Evolutionary conservation across 2,329 filamentous ascomycete species (phyloP).

Genomic region (Microcyclosporella mali): DNA sequence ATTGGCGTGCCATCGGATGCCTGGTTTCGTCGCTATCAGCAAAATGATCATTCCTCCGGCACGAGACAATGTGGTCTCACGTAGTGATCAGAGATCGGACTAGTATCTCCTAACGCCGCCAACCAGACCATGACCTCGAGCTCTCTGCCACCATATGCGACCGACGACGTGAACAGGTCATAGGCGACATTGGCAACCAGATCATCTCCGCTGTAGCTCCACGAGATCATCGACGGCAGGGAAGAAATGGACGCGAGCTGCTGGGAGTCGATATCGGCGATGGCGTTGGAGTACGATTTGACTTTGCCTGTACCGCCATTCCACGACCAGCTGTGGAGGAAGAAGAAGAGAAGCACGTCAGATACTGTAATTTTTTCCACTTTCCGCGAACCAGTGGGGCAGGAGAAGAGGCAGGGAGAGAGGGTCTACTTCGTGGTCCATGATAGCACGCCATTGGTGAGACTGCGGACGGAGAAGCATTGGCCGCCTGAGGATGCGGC

Average conservation of each 20-base stretch:
- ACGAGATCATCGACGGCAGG: slow-evolving; percentile 42
- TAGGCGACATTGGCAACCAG: slow-evolving; percentile 56
- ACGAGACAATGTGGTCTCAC: slow-evolving; percentile 1
- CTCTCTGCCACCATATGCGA: slow-evolving; percentile 41
- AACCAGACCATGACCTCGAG: slow-evolving; percentile 65
- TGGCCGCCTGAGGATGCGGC: slow-evolving; percentile 40
- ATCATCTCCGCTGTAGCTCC: slow-evolving; percentile 44
- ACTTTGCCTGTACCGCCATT: slow-evolving; percentile 29
- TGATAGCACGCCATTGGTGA: slow-evolving; percentile 33
- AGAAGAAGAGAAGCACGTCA: neutral
- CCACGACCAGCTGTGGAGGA: slow-evolving; percentile 27
- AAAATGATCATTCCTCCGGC: neutral
- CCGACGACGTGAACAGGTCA: slow-evolving; percentile 46
- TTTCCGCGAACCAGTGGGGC: too few species aligned
- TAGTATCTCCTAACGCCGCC: slow-evolving; percentile 50
- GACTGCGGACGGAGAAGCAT: slow-evolving; percentile 40
- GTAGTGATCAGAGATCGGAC: slow-evolving; percentile 50
- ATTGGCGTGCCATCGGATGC: slow-evolving; percentile 23
- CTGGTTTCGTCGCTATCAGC: slow-evolving; percentile 18
- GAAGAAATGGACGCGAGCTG: slow-evolving; percentile 30
- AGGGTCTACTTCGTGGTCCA: slow-evolving; percentile 40
- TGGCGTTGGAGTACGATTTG: slow-evolving; percentile 42
- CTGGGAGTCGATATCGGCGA: slow-evolving; percentile 21
- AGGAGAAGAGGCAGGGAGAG: neutral
- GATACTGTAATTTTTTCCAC: too few species aligned